Conservation (phyloP, 805 yeast genomes). For the Millerozyma miso region DNA sequence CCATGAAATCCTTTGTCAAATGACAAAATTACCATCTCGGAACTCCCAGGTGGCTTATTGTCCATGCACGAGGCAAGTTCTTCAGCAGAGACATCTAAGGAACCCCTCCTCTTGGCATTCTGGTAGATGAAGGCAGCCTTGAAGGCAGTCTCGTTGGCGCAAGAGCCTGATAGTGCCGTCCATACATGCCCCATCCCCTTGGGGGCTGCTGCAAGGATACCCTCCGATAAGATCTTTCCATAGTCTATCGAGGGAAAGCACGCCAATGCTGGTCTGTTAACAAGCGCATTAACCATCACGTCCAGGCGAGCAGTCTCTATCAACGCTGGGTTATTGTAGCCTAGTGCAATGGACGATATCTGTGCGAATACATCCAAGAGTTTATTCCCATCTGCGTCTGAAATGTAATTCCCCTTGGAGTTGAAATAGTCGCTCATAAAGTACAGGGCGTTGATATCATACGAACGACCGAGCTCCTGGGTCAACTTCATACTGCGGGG, state of each 20-base stretch:
- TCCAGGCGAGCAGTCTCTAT: conserved; percentile 64
- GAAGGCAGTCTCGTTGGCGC: conserved; percentile 67
- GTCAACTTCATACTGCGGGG: conserved; percentile 28
- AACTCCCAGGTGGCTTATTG: conserved; percentile 48
- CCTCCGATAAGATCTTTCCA: conserved; percentile 43
- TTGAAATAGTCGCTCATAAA: conserved; percentile 37
- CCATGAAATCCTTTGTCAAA: conserved; percentile 57
- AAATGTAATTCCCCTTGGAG: conserved; percentile 37
- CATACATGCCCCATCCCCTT: conserved; percentile 55
- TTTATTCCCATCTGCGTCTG: conserved; percentile 40
- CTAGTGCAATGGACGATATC: conserved; percentile 80
- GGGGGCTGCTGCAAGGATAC: conserved; percentile 61
- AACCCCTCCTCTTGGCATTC: conserved; percentile 51
- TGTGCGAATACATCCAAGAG: conserved; percentile 50
- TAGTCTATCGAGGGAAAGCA: conserved; percentile 50
- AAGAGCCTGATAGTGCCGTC: conserved; percentile 66
- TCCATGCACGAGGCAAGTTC: conserved; percentile 48
- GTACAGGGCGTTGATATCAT: conserved; percentile 39
- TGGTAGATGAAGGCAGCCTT: conserved; percentile 69
- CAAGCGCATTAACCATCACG: conserved; percentile 66
- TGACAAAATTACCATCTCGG: conserved; percentile 50
- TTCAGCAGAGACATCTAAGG: conserved; percentile 39
- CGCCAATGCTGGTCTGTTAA: conserved; percentile 52
- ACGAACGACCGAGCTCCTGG: conserved; percentile 33
- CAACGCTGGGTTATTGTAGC: conserved; percentile 80